Base-by-base conservation (phyloP, 257 asterid species). In the Verbena officinalis region DNA sequence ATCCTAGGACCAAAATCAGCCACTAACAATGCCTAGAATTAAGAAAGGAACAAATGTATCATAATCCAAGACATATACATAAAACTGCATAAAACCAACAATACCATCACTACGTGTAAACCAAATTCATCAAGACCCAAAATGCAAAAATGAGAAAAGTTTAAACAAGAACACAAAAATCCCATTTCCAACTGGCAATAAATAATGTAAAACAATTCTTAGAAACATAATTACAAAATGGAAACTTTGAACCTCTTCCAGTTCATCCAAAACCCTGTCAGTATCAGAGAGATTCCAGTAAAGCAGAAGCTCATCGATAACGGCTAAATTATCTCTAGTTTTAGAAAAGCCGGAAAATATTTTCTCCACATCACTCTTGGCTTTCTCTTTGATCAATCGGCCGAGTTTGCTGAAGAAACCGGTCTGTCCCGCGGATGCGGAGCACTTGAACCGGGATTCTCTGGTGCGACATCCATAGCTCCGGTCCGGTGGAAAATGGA, bases 1-100 rank as follows among this genome's bases (percentile, higher is more conserved):
- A 86, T 88, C 80, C 82, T 84, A 16, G 99, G 99, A 59, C 97
- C 99, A 76, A 94, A 94, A 88, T 94, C 97, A 42, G 97, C 84
- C 48, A 90, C 96, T 75, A 94, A 62, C 22, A 94, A 75, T 52
- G 78, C 95, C 99, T 90, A 65, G 27, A 24, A 59, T 10, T 33
- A 60, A 17, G 40, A 17, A 56, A 64, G 43, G 12, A 64, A 43
- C 15, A 59, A 58, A 63, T 8, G 5, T 23, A 55, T 19, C 20
- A 38, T 22, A 12, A 34, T 16, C 42, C 57, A 45, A 49, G 15
- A 13, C 13, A 30, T 2, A 62, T 15, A 30, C 53, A 43, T 15
- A 63, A 30, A 54, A 45, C 22, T 39, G 10, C 11, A 36, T 36
- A 36, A 4, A 36, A 36, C 10, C 8, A n/a, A n/a, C n/a, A n/a